Conservation (phyloP, 2,329 filamentous ascomycete genomes). For the Colletotrichum sp. region DNA sequence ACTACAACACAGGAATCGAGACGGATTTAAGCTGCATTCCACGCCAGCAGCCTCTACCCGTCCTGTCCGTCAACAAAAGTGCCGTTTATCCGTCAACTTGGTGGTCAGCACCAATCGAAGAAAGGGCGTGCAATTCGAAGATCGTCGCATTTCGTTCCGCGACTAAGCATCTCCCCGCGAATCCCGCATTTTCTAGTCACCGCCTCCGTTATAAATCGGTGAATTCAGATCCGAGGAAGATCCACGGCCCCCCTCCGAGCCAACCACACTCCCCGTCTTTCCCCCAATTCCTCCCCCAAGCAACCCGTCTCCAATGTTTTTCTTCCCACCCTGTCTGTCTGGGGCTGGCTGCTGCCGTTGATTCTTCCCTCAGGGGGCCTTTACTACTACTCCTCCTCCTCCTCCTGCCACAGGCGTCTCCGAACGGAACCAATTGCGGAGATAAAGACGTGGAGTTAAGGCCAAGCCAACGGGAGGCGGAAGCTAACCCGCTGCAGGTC, state of each 20-base stretch:
- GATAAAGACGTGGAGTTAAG: background rate
- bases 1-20: background rate
- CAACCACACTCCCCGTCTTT: background rate
- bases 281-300: background rate
- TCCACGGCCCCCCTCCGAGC: background rate
- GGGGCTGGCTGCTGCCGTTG: background rate
- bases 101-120: background rate
- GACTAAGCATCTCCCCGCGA: background rate
- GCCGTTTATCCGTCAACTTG: background rate
- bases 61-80: background rate
- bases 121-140: background rate
- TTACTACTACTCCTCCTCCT: background rate
- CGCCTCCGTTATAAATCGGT: background rate
- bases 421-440: background rate
- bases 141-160: background rate
- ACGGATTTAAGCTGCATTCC: background rate
- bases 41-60: background rate
- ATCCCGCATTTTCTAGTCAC: background rate
- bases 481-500: background rate
- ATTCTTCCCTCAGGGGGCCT: background rate
- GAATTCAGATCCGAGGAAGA: constrained; percentile 1
- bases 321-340: background rate
- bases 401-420: background rate
- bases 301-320: background rate
- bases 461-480: background rate